phyloP scores from a whole-genome alignment of 2,329 filamentous ascomycete genomes.

The Aspergillus fructus region DNA sequence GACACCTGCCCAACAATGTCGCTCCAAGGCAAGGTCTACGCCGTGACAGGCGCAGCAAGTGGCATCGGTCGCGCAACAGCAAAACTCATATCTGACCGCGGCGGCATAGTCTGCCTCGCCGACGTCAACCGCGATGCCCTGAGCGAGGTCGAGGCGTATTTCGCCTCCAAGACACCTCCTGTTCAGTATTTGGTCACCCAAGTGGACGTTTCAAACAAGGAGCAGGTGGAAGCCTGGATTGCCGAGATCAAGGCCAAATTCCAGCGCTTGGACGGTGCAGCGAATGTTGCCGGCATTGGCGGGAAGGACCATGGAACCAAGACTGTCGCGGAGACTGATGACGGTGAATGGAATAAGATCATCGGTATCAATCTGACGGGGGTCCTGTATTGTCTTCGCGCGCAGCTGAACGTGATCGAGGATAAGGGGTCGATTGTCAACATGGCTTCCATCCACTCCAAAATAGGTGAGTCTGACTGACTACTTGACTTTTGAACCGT shows the following conservation, averaged over 20 bases:
- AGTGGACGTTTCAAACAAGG: neutral
- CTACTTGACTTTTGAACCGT: too few relatives aligned
- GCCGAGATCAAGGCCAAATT: neutral
- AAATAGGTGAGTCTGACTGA: too few relatives aligned
- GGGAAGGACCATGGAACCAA: neutral
- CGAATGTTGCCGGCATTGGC: neutral
- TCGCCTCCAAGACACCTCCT: too few relatives aligned
- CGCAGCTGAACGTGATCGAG: neutral
- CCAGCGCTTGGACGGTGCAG: neutral
- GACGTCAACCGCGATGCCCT: too few relatives aligned
- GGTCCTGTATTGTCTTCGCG: neutral
- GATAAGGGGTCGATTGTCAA: constrained; percentile 6
- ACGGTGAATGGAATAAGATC: neutral
- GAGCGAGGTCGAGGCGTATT: too few relatives aligned
- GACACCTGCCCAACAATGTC: too few relatives aligned
- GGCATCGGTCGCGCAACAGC: too few relatives aligned
- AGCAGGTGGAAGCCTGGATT: neutral
- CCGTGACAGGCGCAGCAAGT: too few relatives aligned
- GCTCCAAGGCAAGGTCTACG: too few relatives aligned
- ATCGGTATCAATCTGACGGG: constrained; percentile 2
- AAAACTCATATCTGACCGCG: too few relatives aligned
- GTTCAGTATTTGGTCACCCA: too few relatives aligned
- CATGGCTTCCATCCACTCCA: neutral
- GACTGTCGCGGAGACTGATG: neutral
- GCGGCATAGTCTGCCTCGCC: too few relatives aligned